Base-by-base conservation (phyloP, 164 flowering plant genomes). In the Stephania yunnanensis region DNA sequence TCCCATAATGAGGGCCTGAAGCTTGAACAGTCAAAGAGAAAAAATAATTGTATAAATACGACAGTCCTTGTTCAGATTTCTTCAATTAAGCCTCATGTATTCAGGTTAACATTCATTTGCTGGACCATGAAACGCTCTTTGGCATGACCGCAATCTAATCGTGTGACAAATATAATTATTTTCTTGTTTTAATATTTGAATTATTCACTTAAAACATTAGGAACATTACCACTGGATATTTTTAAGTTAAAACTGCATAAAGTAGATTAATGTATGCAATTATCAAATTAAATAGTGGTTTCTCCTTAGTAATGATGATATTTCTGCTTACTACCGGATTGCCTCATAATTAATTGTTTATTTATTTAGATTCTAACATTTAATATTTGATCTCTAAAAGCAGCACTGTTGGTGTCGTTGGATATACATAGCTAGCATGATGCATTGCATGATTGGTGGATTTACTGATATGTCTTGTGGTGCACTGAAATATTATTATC, bases 401-500 rank as follows among this genome's bases (percentile, higher is more conserved):
- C 30, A 69, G 52, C 3, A 36, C 19, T 5, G 29, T 73, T 22
- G 42, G 42, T 45, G 10, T 45, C 6, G 7, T 7, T 61, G 61
- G 25, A 17, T 71, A 50, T 64, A 12, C 7, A 2, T 48, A 30
- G 12, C 30, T 76, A 3, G 50, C 69, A 58, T 61, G 42, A 61
- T 42, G 50, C 69, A 58, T 61, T 36, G 61, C 46, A 42, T 36
- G 42, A 36, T 36, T 36, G 42, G 42, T 36, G 42, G 42, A 36
- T 36, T 4, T 36, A 4, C 42, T 36, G 42, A 36, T 0, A 36
- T 36, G 12, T 63, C 20, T 30, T 20, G 8, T 22, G 52, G n/a
- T 73, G 70, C 71, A 70, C 30, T 71, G 25, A 71, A 4, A 67
- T 71, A 66, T 31, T 46, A 7, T 48, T 69, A 55, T 75, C 29